Base-by-base conservation (phyloP, 176 grass and related monocot genomes). In the Triticum monococcum region DNA sequence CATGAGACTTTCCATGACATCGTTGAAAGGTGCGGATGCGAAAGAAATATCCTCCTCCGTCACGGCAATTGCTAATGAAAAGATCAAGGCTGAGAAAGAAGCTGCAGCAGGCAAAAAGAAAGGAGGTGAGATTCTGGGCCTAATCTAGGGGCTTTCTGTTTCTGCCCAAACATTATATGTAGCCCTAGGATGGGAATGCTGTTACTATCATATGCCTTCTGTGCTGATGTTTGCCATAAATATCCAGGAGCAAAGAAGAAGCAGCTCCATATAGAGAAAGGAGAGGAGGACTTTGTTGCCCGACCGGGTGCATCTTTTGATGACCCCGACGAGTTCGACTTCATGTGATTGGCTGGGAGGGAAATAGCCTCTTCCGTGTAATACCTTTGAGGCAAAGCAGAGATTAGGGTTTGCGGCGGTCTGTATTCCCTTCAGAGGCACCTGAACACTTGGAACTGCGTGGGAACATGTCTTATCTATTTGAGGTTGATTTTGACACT, bases 61-160 rank as follows among this genome's bases (percentile, higher is more conserved):
- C 18, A 84, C 92, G n/a, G 94, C 94, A 22, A 97, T 92, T 87
- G 89, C 94, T 38, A 97, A 97, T 28, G 94, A 97, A 84, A 97
- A 94, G 83, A 79, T 97, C 31, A 96, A 94, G 72, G 83, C 90
- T 2, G 91, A 96, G 69, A 91, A 92, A 84, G 89, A 96, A 70
- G 88, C 87, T 79, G 87, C 90, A 59, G 91, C 89, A 78, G 89
- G 91, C 63, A 96, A 92, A 86, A 93, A 88, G 81, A 97, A 94
- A 88, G 68, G 84, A 88, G 94, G 94, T 97, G 91, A 68, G 13
- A 64, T 22, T 77, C 37, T 69, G 38, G 20, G 3, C 33, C 77
- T 38, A 18, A 54, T 54, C 50, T 41, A 43, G 9, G 20, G 38
- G n/a, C 8, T 60, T 22, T 38, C 18, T 48, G 4, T 83, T 52